These are phyloP conservation scores for Abortiporus biennis DNA, from an alignment of 1,284 basidiomycete genomes.

Conservation along the genomic window DNA sequence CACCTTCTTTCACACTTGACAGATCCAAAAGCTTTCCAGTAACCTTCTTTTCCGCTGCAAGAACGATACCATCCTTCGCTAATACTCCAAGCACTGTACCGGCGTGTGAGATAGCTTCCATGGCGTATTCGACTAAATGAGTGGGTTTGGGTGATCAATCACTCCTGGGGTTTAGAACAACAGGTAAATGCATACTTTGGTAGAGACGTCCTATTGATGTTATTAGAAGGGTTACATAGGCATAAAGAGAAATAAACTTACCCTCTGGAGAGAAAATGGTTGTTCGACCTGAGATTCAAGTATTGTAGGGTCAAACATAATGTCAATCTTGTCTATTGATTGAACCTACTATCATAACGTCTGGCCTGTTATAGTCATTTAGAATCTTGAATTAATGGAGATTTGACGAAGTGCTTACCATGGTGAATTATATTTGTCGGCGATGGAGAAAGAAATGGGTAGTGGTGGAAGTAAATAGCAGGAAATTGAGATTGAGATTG, in stretches of 20 bases:
- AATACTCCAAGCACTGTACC: slow-evolving; percentile 93
- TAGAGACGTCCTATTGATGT: slow-evolving; percentile 69
- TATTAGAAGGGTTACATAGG: slow-evolving; percentile 8
- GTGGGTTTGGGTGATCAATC: slow-evolving; percentile 1
- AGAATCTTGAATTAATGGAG: no score
- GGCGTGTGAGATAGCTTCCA: slow-evolving; percentile 98
- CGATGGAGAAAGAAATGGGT: background rate
- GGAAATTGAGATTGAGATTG: no score
- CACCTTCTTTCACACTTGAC: slow-evolving; percentile 77
- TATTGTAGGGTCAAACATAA: background rate
- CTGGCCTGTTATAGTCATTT: slow-evolving; percentile 50
- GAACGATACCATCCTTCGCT: slow-evolving; percentile 93
- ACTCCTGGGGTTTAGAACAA: background rate
- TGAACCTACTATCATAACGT: slow-evolving; percentile 80
- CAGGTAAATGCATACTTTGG: slow-evolving; percentile 58
- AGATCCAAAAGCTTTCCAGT: slow-evolving; percentile 96
- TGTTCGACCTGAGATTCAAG: slow-evolving; percentile 60
- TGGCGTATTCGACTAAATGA: slow-evolving; percentile 89
- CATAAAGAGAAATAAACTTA: slow-evolving; percentile 30
- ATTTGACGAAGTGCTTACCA: slow-evolving; percentile 22
- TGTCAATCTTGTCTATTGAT: slow-evolving; percentile 12
- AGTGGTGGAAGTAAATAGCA: slow-evolving; percentile 1
- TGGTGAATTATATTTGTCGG: slow-evolving; percentile 21
- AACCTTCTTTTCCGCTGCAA: slow-evolving; percentile 99
- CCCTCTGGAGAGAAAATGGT: slow-evolving; percentile 97